Conservation (phyloP, 2,329 filamentous ascomycete species). For the Neophaeococcomyces mojaviensis region DNA sequence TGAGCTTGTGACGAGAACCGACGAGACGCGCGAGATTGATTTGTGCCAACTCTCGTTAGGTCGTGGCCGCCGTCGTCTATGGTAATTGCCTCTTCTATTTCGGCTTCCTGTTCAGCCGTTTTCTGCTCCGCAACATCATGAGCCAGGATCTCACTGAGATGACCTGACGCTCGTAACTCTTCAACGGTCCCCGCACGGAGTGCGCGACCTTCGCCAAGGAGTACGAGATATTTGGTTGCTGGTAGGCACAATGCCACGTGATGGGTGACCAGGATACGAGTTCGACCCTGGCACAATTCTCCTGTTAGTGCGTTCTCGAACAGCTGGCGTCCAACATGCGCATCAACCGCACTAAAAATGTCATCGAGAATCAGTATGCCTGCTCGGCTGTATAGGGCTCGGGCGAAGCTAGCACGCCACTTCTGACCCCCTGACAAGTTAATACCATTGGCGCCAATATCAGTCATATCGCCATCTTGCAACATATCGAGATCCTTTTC, state of each 20-base stretch:
- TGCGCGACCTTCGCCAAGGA: slow-evolving; percentile 62
- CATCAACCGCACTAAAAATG: slow-evolving; percentile 74
- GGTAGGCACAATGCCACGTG: slow-evolving; percentile 65
- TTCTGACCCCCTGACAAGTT: slow-evolving; percentile 78
- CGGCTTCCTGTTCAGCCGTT: slow-evolving; percentile 26
- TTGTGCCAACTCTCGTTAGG: slow-evolving; percentile 33
- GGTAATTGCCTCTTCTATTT: slow-evolving; percentile 26
- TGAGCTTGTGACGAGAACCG: slow-evolving; percentile 14
- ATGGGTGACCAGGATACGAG: slow-evolving; percentile 72
- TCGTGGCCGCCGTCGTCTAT: slow-evolving; percentile 32
- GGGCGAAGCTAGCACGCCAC: slow-evolving; percentile 72
- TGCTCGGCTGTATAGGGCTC: slow-evolving; percentile 71
- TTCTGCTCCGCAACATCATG: slow-evolving; percentile 42
- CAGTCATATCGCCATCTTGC: slow-evolving; percentile 67
- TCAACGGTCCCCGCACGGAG: slow-evolving; percentile 57
- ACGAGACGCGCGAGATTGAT: slow-evolving; percentile 18
- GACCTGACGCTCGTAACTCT: slow-evolving; percentile 42
- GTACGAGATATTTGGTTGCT: slow-evolving; percentile 65
- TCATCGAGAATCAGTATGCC: slow-evolving; percentile 73
- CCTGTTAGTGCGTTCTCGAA: slow-evolving; percentile 70
- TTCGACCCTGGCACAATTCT: slow-evolving; percentile 60
- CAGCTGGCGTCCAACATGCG: slow-evolving; percentile 70
- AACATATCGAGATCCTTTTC: slow-evolving; percentile 70
- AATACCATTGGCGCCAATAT: slow-evolving; percentile 77
- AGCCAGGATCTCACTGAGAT: slow-evolving; percentile 36